phyloP scores from a whole-genome alignment of 495 filamentous ascomycete genomes.

The Talaromyces thailandensis region DNA sequence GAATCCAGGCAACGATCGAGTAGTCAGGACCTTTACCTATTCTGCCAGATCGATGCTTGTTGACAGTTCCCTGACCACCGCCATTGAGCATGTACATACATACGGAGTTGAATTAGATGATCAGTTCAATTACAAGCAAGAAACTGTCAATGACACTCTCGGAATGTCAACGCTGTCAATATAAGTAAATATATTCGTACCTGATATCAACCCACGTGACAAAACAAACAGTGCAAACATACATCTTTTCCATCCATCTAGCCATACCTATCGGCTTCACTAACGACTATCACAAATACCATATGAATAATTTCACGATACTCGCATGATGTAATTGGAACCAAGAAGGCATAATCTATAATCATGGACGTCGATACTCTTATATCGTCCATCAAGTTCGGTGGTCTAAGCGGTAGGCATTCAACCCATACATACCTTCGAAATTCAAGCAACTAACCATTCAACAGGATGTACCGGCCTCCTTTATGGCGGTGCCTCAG shows the following conservation, averaged over 20 bases:
- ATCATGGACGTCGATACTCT: slow-evolving; percentile 16
- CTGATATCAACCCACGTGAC: background rate
- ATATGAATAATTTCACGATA: background rate
- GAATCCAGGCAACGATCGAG: background rate
- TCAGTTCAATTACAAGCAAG: no score
- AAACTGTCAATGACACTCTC: no score
- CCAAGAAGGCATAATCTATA: background rate
- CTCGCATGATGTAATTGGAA: background rate
- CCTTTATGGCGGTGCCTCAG: slow-evolving; percentile 57
- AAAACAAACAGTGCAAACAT: slow-evolving; percentile 2
- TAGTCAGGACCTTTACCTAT: no score
- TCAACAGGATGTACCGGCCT: slow-evolving; percentile 58
- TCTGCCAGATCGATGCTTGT: no score
- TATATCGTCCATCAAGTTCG: slow-evolving; percentile 38
- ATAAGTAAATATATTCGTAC: background rate
- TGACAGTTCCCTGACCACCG: background rate
- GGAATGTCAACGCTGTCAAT: background rate
- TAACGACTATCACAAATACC: background rate
- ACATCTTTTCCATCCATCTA: background rate
- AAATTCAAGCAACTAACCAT: background rate
- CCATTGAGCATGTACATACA: background rate
- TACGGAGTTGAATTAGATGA: no score
- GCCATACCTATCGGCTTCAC: background rate
- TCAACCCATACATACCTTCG: no score
- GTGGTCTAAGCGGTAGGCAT: slow-evolving; percentile 43